Base-by-base conservation (phyloP, 805 yeast species). In the Candida ortonii region DNA sequence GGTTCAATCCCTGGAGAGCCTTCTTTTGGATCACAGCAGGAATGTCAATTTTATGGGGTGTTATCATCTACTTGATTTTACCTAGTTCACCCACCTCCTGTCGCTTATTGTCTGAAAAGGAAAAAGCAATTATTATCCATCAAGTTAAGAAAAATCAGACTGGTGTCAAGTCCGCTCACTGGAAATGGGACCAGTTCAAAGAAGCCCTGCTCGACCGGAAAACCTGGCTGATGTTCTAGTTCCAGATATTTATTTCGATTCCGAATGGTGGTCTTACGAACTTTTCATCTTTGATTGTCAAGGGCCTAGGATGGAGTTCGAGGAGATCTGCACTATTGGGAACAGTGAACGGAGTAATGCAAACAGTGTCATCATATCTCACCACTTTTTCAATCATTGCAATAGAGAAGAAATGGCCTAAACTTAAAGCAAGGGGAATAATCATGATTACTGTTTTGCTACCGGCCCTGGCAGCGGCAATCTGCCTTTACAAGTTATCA, bases 261-360 rank as follows among this genome's bases (percentile, higher is more conserved):
- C 82, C 83, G 32, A 74, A 76, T 46, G 84, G 83, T 48, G 83
- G 79, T 24, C 49, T 73, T 17, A 66, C 76, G 14, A 71, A 66
- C 49, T 74, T 74, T 55, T 61, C 65, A 8, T 38, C 53, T 17
- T 61, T 65, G 10, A 63, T 61, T 16, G 57, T 58, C 10, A 62
- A 56, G 36, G 47, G 57, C 16, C 53, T 54, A 29, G 62, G 55
- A 10, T 49, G 53, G 46, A 30, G 48, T 7, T 41, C 59, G 3
- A 39, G 49, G 8, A 52, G 52, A 50, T 65, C 44, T 27, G 62
- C 44, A 38, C 50, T 38, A 62, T 56, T 61, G 41, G 56, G 50
- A 49, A 60, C 53, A 48, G 70, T 46, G 51, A 65, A 65, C 25
- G 57, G 57, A 26, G 47, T 39, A 52, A 41, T 57, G 49, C 57